Base-by-base conservation (phyloP, 2,329 filamentous ascomycete genomes). In the Colletotrichum plurivorum region DNA sequence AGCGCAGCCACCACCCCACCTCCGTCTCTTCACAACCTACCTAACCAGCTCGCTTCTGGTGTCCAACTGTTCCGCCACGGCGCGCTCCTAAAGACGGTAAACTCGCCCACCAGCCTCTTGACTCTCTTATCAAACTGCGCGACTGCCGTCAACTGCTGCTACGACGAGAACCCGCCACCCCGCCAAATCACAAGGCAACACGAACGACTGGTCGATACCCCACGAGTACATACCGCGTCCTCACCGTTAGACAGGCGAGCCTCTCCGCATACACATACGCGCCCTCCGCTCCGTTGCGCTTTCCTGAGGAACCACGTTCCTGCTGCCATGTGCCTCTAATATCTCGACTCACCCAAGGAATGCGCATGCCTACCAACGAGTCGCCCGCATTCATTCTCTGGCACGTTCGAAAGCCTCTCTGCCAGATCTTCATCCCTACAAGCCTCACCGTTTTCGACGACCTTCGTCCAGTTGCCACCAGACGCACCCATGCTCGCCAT, bases 401-500 rank as follows among this genome's bases (percentile, higher is more conserved):
- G 25, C 41, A 41, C 39, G 45, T 15, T 46, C 31, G 36, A 53
- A 62, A 43, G 22, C 43, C 43, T 55, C 49, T 45, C 20, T 41
- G 63, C 46, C 53, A 20, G 49, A 52, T 63, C 43, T 43, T 46
- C 55, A 52, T 57, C 63, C 43, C 56, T 54, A 57, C 57, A 41
- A 53, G 53, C 68, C 57, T 13, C 54, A 55, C 31, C 64, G 36
- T 25, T 57, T 53, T 65, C 55, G 63, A 66, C 62, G 55, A 66
- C 36, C 46, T 39, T 9, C 67, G 62, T 67, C 67, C 62, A 55
- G 51, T 67, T 53, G 55, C 55, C 63, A 69, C 68, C 76, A 75
- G 74, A 78, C 82, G 85, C 82, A 83, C 81, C 79, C 84, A 89
- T 89, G 87, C 85, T 88, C 76, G 85, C 84, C 75, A 78, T 87